Evolutionary conservation across 1,139 yeast genomes (phyloP).

Genomic region (Lodderomyces parapsilosis): DNA sequence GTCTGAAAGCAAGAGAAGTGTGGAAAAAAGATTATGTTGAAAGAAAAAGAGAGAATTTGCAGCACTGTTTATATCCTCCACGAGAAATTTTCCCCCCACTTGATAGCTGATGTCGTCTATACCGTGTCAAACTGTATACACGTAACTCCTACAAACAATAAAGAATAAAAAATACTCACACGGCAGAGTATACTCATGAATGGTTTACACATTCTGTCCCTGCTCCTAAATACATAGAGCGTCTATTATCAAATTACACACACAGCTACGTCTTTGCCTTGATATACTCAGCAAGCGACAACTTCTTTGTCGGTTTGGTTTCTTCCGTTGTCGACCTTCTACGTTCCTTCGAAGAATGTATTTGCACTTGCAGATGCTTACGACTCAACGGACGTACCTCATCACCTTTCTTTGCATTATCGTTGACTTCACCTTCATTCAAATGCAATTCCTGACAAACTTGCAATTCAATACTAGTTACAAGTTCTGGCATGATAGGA

Average conservation of each 20-base stretch:
- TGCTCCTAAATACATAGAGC: no score
- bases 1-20: no score
- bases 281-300: constrained; percentile 82
- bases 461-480: constrained; percentile 25
- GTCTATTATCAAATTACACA: not conserved
- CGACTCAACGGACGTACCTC: not conserved
- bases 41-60: no score
- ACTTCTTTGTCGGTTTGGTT: constrained; percentile 53
- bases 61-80: no score
- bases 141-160: no score
- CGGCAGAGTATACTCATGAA: no score
- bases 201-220: no score
- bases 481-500: constrained; percentile 24
- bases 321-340: not conserved
- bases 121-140: no score
- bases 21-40: no score
- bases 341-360: constrained; percentile 3
- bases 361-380: constrained; percentile 1
- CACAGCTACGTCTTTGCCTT: constrained; percentile 2
- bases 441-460: constrained; percentile 8
- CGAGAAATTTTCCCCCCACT: no score
- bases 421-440: constrained; percentile 9
- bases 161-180: no score
- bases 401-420: constrained; percentile 5
- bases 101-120: no score